Evolutionary conservation across 129 eudicot genomes (phyloP), one percentile per base, ranked within the genome.

Genomic region (Arctium lappa): DNA sequence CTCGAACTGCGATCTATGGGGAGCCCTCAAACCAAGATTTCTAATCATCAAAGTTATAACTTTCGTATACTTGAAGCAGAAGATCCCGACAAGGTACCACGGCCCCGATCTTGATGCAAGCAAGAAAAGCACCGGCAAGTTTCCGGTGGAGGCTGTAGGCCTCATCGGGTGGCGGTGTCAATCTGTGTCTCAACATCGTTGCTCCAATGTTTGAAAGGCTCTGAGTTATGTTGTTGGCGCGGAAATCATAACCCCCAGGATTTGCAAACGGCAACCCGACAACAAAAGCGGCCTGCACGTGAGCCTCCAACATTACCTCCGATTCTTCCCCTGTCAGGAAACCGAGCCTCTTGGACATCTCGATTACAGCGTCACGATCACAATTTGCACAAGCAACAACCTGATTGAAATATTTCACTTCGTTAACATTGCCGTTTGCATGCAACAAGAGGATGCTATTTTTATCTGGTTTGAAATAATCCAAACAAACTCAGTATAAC

Each of bases 81-180:
- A 95, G 82, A 10, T 93, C 94, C 42, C 97, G 87, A 8, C 99
- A 95, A 13, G 97, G 97, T 22, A 95, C 99, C 62, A 91, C 91
- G 60, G 99, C 97, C 74, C 97, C 92, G 38, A 95, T 91, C 89
- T 95, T 95, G 77, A 95, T 91, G 83, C 99, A 93, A 78, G 97
- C 97, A 81, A 95, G 91, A 75, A 95, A 95, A 11, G 99, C 97
- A 77, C 99, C 99, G 18, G 99, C 94, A 85, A 95, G 99, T 83
- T 95, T 95, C 34, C 97, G 90, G 79, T 95, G 99, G 9, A 95
- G 92, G 79, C 99, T 93, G 88, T 95, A 95, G 2, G 89, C 99
- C 89, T 95, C 99, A 56, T 93, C 99, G 3, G 99, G 97, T n/a
- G 99, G 99, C 10, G 99, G 94, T 37, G 99, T 92, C 78, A 95